Evolutionary conservation across 805 yeast genomes (phyloP).

Genomic region (Geotrichum ghanense): DNA sequence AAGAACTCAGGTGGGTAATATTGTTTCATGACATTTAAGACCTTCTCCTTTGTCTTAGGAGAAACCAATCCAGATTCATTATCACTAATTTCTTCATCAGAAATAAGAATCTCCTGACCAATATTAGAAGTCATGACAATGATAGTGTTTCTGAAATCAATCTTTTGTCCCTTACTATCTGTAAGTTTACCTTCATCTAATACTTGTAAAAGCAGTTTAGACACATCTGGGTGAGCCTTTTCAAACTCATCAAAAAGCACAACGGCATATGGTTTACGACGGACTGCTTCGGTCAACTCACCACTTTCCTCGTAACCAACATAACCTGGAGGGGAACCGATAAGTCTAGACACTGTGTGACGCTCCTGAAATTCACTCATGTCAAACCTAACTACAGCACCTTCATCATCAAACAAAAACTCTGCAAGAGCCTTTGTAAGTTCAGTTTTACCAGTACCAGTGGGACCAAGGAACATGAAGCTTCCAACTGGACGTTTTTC

Average conservation of each 20-base stretch:
- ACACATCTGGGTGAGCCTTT: conserved; percentile 93
- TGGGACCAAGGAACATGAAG: conserved; percentile 94
- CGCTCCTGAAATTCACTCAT: conserved; percentile 98
- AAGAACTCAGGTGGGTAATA: conserved; percentile 91
- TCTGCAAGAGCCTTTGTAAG: conserved; percentile 86
- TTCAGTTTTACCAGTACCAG: conserved; percentile 98
- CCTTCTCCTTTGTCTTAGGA: conserved; percentile 40
- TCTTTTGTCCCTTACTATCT: conserved; percentile 88
- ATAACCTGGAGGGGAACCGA: conserved; percentile 98
- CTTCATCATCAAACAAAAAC: conserved; percentile 80
- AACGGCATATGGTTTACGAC: conserved; percentile 90
- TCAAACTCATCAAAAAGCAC: conserved; percentile 93
- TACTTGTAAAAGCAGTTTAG: conserved; percentile 81
- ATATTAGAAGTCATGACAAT: conserved; percentile 95
- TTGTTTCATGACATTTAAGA: conserved; percentile 55
- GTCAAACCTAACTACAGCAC: conserved; percentile 81
- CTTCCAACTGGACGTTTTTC: conserved; percentile 94
- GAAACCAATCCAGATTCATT: conserved; percentile 51
- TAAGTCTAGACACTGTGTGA: conserved; percentile 78
- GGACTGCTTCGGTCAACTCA: conserved; percentile 90
- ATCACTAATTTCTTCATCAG: conserved; percentile 42
- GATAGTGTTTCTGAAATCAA: conserved; percentile 89
- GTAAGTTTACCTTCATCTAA: conserved; percentile 91
- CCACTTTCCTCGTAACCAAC: conserved; percentile 92
- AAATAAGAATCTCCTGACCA: conserved; percentile 79